Base-by-base conservation (phyloP, 148 eudicot species). In the Fallopia convolvulus region DNA sequence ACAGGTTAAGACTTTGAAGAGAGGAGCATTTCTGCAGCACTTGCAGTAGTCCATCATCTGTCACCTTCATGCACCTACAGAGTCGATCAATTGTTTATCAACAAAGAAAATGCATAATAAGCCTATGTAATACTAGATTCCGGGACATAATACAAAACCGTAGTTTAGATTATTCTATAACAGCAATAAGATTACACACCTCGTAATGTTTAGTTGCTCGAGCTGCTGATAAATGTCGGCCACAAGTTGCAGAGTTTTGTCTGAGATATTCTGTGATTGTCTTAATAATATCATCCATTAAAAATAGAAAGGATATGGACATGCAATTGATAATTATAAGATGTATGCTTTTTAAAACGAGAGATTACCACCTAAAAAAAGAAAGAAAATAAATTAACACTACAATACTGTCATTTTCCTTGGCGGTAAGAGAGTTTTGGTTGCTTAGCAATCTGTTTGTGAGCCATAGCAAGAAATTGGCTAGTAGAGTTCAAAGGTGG, bases 21-120 rank as follows among this genome's bases (percentile, higher is more conserved):
- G 86, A 82, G 74, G 89, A 81, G 82, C 97, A 90, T 23, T 88
- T 87, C 79, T 78, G 76, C 82, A 94, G 58, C 84, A 94, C 84
- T 83, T 79, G 86, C 79, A 82, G 83, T 86, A 94, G 86, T 78
- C 99, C 99, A 72, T 44, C 65, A 80, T 94, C 99, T 60, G 87
- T 92, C 77, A 92, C 74, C 83, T 88, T 94, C 89, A 92, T 58
- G 81, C 99, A 94, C 91, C 96, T 94, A 76, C 14, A 85, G 47
- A 46, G 49, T 71, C 6, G 30, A 71, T 71, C 46, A 15, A n/a
- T n/a, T 71, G 39, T n/a, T 83, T 68, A 81, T n/a, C 70, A 65
- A 47, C 58, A 60, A 71, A 36, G 47, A 23, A 15, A 71, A 71
- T 1, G 21, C 39, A 23, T 8, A 68, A 68, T 30, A 40, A 71